Percentiles rank a stretch among this genome's conserved stretches.
These are phyloP conservation scores for Albugo laibachii DNA, from an alignment of 352 stramenopile species.

Conservation along the genomic window DNA sequence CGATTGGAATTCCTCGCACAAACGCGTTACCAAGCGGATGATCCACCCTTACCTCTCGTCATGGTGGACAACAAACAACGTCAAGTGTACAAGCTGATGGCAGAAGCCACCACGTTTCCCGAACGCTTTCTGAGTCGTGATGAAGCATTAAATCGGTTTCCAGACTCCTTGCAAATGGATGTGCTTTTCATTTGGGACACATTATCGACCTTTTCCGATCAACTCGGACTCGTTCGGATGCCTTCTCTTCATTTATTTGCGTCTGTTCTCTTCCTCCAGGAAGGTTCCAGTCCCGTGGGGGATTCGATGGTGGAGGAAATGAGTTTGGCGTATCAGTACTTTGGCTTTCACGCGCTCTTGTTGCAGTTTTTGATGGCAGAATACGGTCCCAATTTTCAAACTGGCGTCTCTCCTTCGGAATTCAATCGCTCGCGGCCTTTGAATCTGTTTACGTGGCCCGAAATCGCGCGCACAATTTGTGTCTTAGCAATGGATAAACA, in stretches of 20 bases:
- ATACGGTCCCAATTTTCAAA: slow-evolving; percentile 49
- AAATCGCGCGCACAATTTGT: slow-evolving; percentile 53
- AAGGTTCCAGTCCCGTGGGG: slow-evolving; percentile 23
- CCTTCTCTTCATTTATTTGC: slow-evolving; percentile 34
- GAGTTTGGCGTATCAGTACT: slow-evolving; percentile 19
- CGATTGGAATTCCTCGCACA: slow-evolving; percentile 17
- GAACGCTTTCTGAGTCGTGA: slow-evolving; percentile 13
- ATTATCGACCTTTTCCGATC: slow-evolving; percentile 51
- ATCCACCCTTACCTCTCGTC: neutral
- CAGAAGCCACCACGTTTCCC: slow-evolving; percentile 12
- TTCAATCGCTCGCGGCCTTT: slow-evolving; percentile 52
- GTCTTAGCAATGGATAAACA: slow-evolving; percentile 53
- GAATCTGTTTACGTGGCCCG: slow-evolving; percentile 63
- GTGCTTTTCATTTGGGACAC: slow-evolving; percentile 63
- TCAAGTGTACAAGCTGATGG: no score
- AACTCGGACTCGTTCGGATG: slow-evolving; percentile 21
- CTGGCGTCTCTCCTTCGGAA: slow-evolving; percentile 42
- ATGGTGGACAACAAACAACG: neutral
- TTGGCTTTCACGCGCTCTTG: slow-evolving; percentile 29
- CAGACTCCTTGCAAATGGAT: slow-evolving; percentile 22
- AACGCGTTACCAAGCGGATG: neutral
- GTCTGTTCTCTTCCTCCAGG: slow-evolving; percentile 21
- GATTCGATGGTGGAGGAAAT: slow-evolving; percentile 29
- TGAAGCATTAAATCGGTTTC: slow-evolving; percentile 19
- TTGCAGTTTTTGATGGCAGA: slow-evolving; percentile 29